Conservation (phyloP, 768 basidiomycete genomes). For the Amanita rubescens region DNA sequence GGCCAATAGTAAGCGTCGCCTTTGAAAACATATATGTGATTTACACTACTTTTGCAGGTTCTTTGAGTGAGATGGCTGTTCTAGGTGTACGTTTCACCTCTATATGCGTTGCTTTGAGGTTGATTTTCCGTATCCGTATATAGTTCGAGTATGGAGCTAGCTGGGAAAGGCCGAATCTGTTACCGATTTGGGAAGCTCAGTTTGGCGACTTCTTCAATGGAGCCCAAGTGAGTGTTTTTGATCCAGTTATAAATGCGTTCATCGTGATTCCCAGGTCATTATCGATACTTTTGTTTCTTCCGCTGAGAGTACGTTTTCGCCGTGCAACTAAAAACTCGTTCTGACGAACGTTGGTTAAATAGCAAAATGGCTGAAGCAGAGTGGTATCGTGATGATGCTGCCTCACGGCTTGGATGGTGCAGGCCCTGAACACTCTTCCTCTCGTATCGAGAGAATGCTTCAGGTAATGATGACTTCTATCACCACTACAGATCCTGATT, state of each 20-base stretch:
- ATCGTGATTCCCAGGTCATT: conserved; percentile 42
- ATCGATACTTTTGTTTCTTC: conserved; percentile 88
- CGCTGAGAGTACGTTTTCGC: conserved; percentile 59
- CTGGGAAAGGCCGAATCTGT: conserved; percentile 76
- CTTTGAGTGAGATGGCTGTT: conserved; percentile 84
- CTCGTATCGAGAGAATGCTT: conserved; percentile 83
- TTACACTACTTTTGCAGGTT: conserved; percentile 41
- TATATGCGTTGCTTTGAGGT: not conserved
- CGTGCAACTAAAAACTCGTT: not conserved
- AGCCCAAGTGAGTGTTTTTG: conserved; percentile 40
- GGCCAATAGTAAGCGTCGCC: conserved; percentile 65
- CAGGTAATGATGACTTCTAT: conserved; percentile 41
- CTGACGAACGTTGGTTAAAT: conserved; percentile 19
- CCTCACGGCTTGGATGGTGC: conserved; percentile 92
- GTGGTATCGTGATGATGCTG: conserved; percentile 76
- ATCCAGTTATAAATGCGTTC: not conserved
- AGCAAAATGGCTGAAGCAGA: conserved; percentile 92
- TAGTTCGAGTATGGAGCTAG: conserved; percentile 89
- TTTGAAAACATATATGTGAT: not conserved
- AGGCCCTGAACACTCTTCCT: conserved; percentile 90
- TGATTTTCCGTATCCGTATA: not conserved
- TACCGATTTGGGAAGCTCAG: conserved; percentile 88
- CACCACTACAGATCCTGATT: not conserved
- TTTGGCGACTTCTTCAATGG: conserved; percentile 95
- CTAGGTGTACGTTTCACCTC: conserved; percentile 53